These are phyloP conservation scores for Plasmodium vivax DNA, from an alignment of 169 alveolate genomes.

Conservation along the genomic window DNA sequence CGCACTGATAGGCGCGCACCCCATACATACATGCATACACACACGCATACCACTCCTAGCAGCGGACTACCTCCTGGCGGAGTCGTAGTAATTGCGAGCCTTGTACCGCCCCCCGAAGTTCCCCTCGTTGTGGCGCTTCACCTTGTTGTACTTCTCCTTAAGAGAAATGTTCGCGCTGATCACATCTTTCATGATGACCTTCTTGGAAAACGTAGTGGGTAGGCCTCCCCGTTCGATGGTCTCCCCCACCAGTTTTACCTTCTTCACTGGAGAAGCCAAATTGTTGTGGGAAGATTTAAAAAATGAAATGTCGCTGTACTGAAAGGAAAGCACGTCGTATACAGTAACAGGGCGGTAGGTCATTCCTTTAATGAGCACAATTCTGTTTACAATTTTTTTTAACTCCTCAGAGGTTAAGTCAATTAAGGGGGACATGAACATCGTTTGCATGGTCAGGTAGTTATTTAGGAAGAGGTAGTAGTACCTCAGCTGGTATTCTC, in stretches of 20 bases:
- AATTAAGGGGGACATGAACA: constrained; percentile 35
- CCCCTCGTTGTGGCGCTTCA: constrained; percentile 17
- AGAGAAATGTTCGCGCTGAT: constrained; percentile 49
- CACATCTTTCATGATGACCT: constrained; percentile 33
- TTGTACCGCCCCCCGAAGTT: constrained; percentile 6
- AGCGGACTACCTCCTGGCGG: constrained; percentile 4
- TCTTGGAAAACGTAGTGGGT: constrained; percentile 46
- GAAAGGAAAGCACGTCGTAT: constrained; percentile 50
- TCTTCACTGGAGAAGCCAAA: constrained; percentile 53
- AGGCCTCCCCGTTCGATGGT: constrained; percentile 59
- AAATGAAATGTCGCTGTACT: constrained; percentile 19
- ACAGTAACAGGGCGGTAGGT: constrained; percentile 35
- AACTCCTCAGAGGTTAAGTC: constrained; percentile 34
- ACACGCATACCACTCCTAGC: neutral
- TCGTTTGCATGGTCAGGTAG: constrained; percentile 40
- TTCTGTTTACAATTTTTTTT: constrained; percentile 8
- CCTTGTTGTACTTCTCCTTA: constrained; percentile 29
- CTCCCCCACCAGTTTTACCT: constrained; percentile 23
- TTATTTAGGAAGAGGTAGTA: constrained; percentile 56
- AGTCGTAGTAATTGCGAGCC: constrained; percentile 49
- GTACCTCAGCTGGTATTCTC: constrained; percentile 41
- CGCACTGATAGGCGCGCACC: neutral
- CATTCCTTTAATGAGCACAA: constrained; percentile 16
- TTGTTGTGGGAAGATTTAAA: constrained; percentile 24
- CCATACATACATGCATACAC: neutral